Evolutionary conservation across 768 basidiomycete genomes (phyloP).

Genomic region (Stropharia rugosoannulata): DNA sequence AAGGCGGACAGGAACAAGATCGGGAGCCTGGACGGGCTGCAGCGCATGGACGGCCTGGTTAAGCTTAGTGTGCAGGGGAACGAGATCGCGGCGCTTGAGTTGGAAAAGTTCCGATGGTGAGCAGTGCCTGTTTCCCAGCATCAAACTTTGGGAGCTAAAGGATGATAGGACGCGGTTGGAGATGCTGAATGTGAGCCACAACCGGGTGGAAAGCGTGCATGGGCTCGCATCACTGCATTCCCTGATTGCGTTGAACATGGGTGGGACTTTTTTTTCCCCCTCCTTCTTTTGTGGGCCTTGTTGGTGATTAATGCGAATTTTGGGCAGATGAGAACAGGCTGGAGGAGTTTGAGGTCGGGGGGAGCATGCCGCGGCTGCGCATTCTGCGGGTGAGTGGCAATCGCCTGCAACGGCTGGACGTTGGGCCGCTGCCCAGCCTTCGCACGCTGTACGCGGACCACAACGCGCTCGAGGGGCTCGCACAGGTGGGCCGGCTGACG

Average conservation of each 20-base stretch:
- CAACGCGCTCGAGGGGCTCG: conserved; percentile 57
- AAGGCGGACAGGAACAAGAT: conserved; percentile 89
- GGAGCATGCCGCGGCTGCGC: conserved; percentile 67
- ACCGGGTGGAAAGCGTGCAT: conserved; percentile 56
- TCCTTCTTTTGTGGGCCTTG: background rate
- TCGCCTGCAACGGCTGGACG: conserved; percentile 64
- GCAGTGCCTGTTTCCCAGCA: conserved; percentile 25
- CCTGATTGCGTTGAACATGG: conserved; percentile 77
- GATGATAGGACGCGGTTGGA: conserved; percentile 54
- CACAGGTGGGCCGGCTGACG: conserved; percentile 52
- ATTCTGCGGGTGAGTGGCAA: conserved; percentile 87
- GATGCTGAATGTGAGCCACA: conserved; percentile 79
- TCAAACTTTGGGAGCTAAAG: background rate
- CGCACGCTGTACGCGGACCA: conserved; percentile 93
- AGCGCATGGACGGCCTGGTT: conserved; percentile 76
- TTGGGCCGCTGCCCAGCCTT: conserved; percentile 62
- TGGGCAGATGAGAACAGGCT: conserved; percentile 30
- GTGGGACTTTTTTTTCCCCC: conserved; percentile 35
- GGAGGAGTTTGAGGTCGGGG: conserved; percentile 49
- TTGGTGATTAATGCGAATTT: conserved; percentile 16
- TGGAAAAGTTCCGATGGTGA: conserved; percentile 67
- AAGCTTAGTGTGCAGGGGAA: conserved; percentile 85
- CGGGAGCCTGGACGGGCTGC: conserved; percentile 68
- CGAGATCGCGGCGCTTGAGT: conserved; percentile 58
- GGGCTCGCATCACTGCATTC: conserved; percentile 63